A percentile compares a stretch with the other conserved stretches of the same genome.
phyloP scores from a whole-genome alignment of 2,329 filamentous ascomycete genomes.

The Pseudogymnoascus sp. region DNA sequence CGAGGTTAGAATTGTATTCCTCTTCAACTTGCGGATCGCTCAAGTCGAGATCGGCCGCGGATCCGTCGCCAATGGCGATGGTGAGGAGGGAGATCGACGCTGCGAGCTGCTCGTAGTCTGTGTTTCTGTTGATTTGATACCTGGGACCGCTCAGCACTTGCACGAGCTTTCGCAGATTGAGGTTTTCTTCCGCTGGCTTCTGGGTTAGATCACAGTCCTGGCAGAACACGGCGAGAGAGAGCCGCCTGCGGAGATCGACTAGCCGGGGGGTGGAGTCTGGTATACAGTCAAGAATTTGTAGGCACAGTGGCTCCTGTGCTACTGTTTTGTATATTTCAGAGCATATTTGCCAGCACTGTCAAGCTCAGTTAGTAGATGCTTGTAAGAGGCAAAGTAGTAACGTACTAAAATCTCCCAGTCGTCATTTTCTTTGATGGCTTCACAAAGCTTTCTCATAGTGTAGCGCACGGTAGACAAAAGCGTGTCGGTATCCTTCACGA shows the following conservation, averaged over 20 bases:
- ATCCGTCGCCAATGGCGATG: constrained; percentile 63
- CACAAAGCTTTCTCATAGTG: constrained; percentile 38
- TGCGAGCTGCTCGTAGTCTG: constrained; percentile 62
- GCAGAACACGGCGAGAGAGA: constrained; percentile 61
- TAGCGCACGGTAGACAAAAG: constrained; percentile 35
- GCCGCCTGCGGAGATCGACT: constrained; percentile 56
- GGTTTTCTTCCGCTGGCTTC: constrained; percentile 34
- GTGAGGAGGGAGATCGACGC: constrained; percentile 64
- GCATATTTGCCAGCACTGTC: constrained; percentile 44
- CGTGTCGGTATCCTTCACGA: constrained; percentile 39
- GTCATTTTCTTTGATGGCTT: constrained; percentile 32
- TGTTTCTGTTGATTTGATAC: constrained; percentile 47
- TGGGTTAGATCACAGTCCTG: constrained; percentile 38
- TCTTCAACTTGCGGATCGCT: constrained; percentile 33
- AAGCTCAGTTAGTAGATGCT: constrained; percentile 11
- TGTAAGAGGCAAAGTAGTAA: not conserved
- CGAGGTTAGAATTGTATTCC: constrained; percentile 64
- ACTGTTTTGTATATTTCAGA: constrained; percentile 42
- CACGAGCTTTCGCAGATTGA: constrained; percentile 36
- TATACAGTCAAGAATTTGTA: constrained; percentile 52
- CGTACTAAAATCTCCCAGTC: constrained; percentile 29
- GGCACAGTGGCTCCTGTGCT: constrained; percentile 44
- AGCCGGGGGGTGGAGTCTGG: constrained; percentile 44
- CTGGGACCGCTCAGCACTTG: constrained; percentile 40
- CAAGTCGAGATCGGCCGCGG: constrained; percentile 25